Percentiles rank a stretch among this genome's conserved stretches.
phyloP scores from a whole-genome alignment of 2,329 filamentous ascomycete genomes.

The Arthrobotrys conoides region DNA sequence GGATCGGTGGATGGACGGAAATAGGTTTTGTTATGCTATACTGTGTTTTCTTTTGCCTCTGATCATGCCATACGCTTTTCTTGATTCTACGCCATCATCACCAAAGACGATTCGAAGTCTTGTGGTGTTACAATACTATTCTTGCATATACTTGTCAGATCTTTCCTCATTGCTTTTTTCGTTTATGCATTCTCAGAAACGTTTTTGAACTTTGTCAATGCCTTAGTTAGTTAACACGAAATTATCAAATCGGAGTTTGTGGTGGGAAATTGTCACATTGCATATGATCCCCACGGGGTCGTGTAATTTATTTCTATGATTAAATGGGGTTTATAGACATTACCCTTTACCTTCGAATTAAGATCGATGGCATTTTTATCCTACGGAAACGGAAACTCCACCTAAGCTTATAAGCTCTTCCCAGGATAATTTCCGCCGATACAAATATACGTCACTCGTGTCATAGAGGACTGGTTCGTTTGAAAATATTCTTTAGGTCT shows the following conservation, averaged over 20 bases:
- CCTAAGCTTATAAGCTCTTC: not conserved
- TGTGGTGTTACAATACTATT: conserved; percentile 8
- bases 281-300: not conserved
- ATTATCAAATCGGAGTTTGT: conserved; percentile 53
- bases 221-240: conserved; percentile 26
- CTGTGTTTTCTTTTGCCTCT: conserved; percentile 6
- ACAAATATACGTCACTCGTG: too few species aligned
- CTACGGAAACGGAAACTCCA: too few species aligned
- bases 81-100: not conserved
- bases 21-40: conserved; percentile 17
- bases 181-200: not conserved
- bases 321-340: not conserved
- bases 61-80: conserved; percentile 6
- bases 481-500: too few species aligned
- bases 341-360: too few species aligned
- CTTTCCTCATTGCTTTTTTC: conserved; percentile 23
- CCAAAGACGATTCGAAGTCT: not conserved
- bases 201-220: not conserved
- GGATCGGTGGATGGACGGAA: not conserved
- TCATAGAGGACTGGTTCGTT: too few species aligned
- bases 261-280: conserved; percentile 23
- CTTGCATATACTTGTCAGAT: conserved; percentile 51
- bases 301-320: not conserved
- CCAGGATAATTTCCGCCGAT: too few species aligned
- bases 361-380: too few species aligned